Evolutionary conservation across 176 grass and related monocot genomes (phyloP).

Genomic region (Oryza nivara): DNA sequence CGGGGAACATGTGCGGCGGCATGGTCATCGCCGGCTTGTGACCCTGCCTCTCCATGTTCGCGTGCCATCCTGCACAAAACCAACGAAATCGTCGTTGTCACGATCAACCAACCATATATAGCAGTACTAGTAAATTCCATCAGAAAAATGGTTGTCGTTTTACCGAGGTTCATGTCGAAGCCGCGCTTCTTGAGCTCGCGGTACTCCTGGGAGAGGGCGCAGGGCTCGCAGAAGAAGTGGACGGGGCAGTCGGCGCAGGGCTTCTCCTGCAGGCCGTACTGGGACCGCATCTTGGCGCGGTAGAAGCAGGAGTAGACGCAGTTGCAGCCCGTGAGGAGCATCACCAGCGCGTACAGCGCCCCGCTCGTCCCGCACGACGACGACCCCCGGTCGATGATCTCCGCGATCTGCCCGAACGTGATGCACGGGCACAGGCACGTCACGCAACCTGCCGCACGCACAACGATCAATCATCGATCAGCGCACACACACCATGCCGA

Average conservation of each 20-base stretch:
- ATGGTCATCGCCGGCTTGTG: constrained; percentile 43
- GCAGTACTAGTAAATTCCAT: too few relatives aligned
- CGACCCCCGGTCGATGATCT: constrained; percentile 69
- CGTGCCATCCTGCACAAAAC: constrained; percentile 46
- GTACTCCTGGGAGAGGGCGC: constrained; percentile 79
- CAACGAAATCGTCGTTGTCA: too few relatives aligned
- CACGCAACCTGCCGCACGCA: constrained; percentile 45
- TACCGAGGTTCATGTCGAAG: constrained; percentile 53
- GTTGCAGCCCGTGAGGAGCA: constrained; percentile 52
- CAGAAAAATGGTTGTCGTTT: too few relatives aligned
- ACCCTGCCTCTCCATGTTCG: constrained; percentile 58
- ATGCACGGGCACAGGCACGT: constrained; percentile 73
- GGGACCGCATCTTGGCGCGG: constrained; percentile 63
- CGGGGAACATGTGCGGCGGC: constrained; percentile 44
- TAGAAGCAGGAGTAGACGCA: constrained; percentile 84
- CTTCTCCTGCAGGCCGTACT: constrained; percentile 55
- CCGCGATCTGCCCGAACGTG: constrained; percentile 75
- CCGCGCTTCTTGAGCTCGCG: constrained; percentile 67
- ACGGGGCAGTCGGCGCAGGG: constrained; percentile 71
- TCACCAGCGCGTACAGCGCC: constrained; percentile 51
- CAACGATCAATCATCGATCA: not conserved
- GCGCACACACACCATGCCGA: too few relatives aligned
- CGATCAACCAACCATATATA: too few relatives aligned
- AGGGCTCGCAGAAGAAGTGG: constrained; percentile 68
- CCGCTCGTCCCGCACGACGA: constrained; percentile 68